Evolutionary conservation across 192 early-diverging fungal species (phyloP).

Genomic region (Backusella tuberculispora): DNA sequence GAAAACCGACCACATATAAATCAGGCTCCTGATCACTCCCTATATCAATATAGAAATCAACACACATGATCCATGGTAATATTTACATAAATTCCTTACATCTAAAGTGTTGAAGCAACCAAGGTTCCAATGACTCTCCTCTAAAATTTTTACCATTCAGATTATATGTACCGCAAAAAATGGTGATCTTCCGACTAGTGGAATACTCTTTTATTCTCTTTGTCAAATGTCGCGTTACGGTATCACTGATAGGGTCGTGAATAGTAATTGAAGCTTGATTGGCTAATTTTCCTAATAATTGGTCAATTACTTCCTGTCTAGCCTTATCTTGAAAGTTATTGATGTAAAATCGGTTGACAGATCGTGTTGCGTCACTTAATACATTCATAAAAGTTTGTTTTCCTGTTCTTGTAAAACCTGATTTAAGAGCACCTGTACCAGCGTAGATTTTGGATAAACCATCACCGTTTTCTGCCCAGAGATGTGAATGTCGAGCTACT

Average conservation of each 20-base stretch:
- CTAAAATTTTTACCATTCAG: slow-evolving; percentile 79
- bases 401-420: slow-evolving; percentile 86
- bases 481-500: slow-evolving; percentile 55
- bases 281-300: slow-evolving; percentile 67
- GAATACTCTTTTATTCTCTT: slow-evolving; percentile 64
- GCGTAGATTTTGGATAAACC: slow-evolving; percentile 91
- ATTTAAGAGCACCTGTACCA: slow-evolving; percentile 95
- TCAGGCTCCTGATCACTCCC: slow-evolving; percentile 62
- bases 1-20: slow-evolving; percentile 86
- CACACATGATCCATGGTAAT: neutral
- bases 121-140: slow-evolving; percentile 65
- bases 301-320: slow-evolving; percentile 92
- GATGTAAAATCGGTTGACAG: slow-evolving; percentile 91
- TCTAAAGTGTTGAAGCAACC: slow-evolving; percentile 58
- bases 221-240: slow-evolving; percentile 38
- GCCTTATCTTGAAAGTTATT: slow-evolving; percentile 96
- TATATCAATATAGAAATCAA: neutral
- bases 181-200: slow-evolving; percentile 55
- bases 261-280: slow-evolving; percentile 51
- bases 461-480: slow-evolving; percentile 93
- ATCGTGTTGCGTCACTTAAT: slow-evolving; percentile 91
- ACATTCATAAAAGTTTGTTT: slow-evolving; percentile 84
- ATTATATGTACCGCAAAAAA: slow-evolving; percentile 91
- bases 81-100: slow-evolving; percentile 30
- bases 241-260: slow-evolving; percentile 58